Percentiles rank a stretch among this genome's conserved stretches.
Evolutionary conservation across 305 asterid species (phyloP).

Genomic region (Fraxinus xanthoxyloides): DNA sequence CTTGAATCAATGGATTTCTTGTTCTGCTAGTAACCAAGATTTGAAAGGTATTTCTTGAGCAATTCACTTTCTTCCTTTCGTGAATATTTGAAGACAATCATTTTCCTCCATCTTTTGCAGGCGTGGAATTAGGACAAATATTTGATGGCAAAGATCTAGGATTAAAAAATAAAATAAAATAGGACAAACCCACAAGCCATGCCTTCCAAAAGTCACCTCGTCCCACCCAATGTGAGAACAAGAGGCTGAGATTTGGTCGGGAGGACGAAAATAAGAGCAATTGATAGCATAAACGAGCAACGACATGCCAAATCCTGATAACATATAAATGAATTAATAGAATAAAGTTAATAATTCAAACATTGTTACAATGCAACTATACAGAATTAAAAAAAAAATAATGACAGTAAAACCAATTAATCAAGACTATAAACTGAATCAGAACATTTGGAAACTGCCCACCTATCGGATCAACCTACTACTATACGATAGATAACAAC

Average conservation of each 20-base stretch:
- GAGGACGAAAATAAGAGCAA: background rate
- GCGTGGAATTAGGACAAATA: background rate
- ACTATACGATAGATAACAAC: constrained; percentile 18
- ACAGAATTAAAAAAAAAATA: background rate
- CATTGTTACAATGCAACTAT: background rate
- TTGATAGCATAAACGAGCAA: background rate
- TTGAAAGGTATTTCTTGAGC: background rate
- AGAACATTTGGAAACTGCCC: background rate
- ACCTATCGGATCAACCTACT: constrained; percentile 28
- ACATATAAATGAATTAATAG: constrained; percentile 17
- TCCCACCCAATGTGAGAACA: background rate
- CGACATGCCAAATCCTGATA: background rate
- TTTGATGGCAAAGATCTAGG: background rate
- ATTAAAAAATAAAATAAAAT: background rate
- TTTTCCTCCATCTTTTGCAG: background rate
- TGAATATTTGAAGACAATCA: background rate
- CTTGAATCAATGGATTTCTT: background rate
- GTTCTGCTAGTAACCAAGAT: background rate
- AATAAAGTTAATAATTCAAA: constrained; percentile 9
- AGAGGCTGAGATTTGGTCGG: background rate
- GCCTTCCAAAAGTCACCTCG: background rate
- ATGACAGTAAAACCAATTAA: background rate
- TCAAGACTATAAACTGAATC: background rate
- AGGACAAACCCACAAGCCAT: background rate
- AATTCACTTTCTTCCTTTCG: background rate